Base-by-base conservation (phyloP, 2,329 filamentous ascomycete genomes). In the Trichoderma guizhouense region DNA sequence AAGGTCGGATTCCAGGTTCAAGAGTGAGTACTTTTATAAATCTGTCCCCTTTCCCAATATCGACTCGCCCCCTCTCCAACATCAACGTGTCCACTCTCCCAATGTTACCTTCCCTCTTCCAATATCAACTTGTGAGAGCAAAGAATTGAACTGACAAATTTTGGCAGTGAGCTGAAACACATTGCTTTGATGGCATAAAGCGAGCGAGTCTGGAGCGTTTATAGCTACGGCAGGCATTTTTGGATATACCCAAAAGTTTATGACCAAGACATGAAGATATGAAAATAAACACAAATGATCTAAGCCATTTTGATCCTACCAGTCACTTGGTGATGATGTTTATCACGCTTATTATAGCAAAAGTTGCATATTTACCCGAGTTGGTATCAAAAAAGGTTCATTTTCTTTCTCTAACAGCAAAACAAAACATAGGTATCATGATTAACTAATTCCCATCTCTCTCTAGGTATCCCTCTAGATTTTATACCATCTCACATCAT, bases 1-100 rank as follows among this genome's bases (percentile, higher is more conserved):
- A 89, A 89, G 80, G 88, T 89, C 14, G 88, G 88, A 3, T 81
- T 88, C 72, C 87, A 89, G 78, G 88, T 90, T 15, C 83, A 89
- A 74, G 83, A 82, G 86, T 88, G 74, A 76, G 86, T 60, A 3
- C 3, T 24, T 24, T 82, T 26, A 14, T 28, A 6, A 58, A 12
- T 28, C 66, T 63, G 32, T 24, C 51, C 15, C 6, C 36, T 7
- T 3, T 36, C 8, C 5, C 2, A 15, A 36, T 3, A 36, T 36
- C 12, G 15, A 36, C 34, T 36, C 15, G 6, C 7, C 11, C 21
- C 9, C 39, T 18, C 7, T 18, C 39, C 2, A 43, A n/a, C 9
- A n/a, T 47, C 15, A 47, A n/a, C 15, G n/a, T n/a, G n/a, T n/a
- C n/a, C n/a, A n/a, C n/a, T n/a, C n/a, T n/a, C n/a, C n/a, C n/a